phyloP scores from a whole-genome alignment of 768 basidiomycete genomes.

The Russula foetens region DNA sequence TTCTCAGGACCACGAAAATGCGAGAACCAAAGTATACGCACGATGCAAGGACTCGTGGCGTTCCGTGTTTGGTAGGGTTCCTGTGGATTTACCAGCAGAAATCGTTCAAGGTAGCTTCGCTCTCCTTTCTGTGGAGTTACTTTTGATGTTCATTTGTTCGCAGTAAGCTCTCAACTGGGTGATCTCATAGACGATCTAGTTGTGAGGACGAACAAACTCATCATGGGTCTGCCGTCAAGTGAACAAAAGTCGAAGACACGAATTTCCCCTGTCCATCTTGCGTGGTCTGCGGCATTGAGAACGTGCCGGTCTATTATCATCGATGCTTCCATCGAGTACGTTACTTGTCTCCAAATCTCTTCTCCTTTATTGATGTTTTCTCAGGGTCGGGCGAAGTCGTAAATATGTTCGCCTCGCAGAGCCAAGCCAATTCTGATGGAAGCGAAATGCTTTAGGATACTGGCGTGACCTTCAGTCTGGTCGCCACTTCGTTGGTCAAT shows the following conservation, averaged over 20 bases:
- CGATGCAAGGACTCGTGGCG: not conserved
- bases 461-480: conserved; percentile 1
- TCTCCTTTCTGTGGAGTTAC: not conserved
- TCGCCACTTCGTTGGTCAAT: not conserved
- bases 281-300: not conserved
- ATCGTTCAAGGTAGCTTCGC: not conserved
- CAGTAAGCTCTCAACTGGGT: not conserved
- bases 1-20: not conserved
- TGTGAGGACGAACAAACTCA: not conserved
- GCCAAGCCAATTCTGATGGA: not conserved
- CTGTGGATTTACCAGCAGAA: not conserved
- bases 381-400: not conserved
- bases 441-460: not conserved
- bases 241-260: not conserved
- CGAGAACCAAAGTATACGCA: not conserved
- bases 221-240: not conserved
- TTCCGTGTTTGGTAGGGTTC: not conserved
- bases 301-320: not conserved
- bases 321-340: conserved; percentile 3
- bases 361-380: not conserved
- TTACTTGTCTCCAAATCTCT: not conserved
- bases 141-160: not conserved
- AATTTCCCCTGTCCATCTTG: not conserved
- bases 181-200: not conserved
- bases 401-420: not conserved